These are phyloP conservation scores for Podosphaera aphanis DNA, from an alignment of 2,329 filamentous ascomycete genomes.

Conservation along the genomic window DNA sequence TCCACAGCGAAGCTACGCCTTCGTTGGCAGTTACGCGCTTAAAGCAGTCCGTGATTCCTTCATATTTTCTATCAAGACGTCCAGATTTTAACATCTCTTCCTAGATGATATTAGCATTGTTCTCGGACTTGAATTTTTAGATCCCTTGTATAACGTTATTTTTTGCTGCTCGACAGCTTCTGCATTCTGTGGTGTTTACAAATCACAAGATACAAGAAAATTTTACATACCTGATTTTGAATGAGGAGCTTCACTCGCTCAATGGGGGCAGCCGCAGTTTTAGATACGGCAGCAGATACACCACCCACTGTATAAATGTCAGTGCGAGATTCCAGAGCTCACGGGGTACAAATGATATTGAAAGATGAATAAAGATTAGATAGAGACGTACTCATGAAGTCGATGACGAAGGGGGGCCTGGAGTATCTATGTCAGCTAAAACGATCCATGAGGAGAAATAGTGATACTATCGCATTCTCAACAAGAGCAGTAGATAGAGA, in stretches of 20 bases:
- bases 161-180: too few relatives aligned
- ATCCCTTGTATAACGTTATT: too few relatives aligned
- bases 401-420: slow-evolving; percentile 69
- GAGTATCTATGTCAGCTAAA: neutral
- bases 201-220: neutral
- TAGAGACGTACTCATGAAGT: slow-evolving; percentile 83
- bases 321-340: too few relatives aligned
- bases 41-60: slow-evolving; percentile 90
- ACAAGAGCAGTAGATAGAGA: neutral
- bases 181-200: too few relatives aligned
- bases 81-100: slow-evolving; percentile 99
- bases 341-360: too few relatives aligned
- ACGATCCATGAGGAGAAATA: neutral
- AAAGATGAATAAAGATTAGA: too few relatives aligned
- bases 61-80: slow-evolving; percentile 94
- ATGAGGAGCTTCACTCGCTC: slow-evolving; percentile 99
- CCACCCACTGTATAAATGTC: slow-evolving; percentile 57
- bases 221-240: slow-evolving; percentile 84
- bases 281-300: slow-evolving; percentile 99
- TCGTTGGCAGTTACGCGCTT: slow-evolving; percentile 68
- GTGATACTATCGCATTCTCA: too few relatives aligned
- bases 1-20: slow-evolving; percentile 89
- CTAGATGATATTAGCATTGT: slow-evolving; percentile 23
- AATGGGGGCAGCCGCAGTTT: slow-evolving; percentile 98
- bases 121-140: too few relatives aligned